These are phyloP conservation scores for Sugiyamaella mastotermitis DNA, from an alignment of 805 yeast genomes.

Conservation along the genomic window DNA sequence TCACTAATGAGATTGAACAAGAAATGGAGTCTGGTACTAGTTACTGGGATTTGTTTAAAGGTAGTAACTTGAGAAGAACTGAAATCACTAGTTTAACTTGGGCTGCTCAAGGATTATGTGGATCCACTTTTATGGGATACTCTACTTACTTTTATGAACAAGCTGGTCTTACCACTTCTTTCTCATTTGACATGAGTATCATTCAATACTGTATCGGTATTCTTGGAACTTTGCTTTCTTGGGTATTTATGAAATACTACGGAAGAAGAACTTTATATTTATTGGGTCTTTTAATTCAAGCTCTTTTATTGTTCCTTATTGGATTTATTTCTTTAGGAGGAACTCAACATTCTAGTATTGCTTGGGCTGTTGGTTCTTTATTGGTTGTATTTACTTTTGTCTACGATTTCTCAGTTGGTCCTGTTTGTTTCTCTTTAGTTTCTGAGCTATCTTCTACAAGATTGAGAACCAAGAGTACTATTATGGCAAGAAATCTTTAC, in stretches of 20 bases:
- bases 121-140: slow-evolving; percentile 18
- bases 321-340: slow-evolving; percentile 28
- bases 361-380: slow-evolving; percentile 37
- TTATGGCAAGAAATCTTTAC: slow-evolving; percentile 1
- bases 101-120: slow-evolving; percentile 17
- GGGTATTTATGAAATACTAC: slow-evolving; percentile 18
- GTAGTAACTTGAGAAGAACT: slow-evolving; percentile 44
- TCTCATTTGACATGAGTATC: slow-evolving; percentile 37
- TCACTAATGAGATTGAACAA: slow-evolving; percentile 38
- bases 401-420: slow-evolving; percentile 41
- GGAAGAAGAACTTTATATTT: slow-evolving; percentile 20
- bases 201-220: slow-evolving; percentile 42
- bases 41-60: slow-evolving; percentile 42
- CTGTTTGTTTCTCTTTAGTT: slow-evolving; percentile 36
- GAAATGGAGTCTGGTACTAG: slow-evolving; percentile 22
- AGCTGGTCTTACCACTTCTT: slow-evolving; percentile 27
- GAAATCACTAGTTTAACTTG: slow-evolving; percentile 36
- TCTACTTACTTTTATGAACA: slow-evolving; percentile 44
- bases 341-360: slow-evolving; percentile 16
- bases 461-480: slow-evolving; percentile 34
- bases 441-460: slow-evolving; percentile 40
- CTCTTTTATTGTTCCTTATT: slow-evolving; percentile 35
- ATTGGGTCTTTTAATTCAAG: slow-evolving; percentile 33
- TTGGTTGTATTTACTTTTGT: slow-evolving; percentile 40
- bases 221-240: slow-evolving; percentile 31